Evolutionary conservation across 129 eudicot species (phyloP), one percentile per base, ranked within the genome.

Genomic region (Pittosporum tobira): DNA sequence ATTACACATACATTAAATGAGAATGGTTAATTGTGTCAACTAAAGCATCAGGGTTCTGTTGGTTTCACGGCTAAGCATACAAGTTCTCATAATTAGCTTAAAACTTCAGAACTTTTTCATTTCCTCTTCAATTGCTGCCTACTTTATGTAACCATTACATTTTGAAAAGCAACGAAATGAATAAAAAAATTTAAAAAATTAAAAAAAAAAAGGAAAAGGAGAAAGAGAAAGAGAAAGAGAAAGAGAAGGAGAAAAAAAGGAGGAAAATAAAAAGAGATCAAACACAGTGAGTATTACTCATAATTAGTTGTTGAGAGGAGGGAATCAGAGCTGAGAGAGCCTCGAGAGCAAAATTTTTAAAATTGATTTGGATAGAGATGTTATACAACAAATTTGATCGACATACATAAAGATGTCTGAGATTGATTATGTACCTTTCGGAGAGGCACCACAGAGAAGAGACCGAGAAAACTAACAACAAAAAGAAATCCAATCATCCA

Each of bases 401-500:
- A 40, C 22, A n/a, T 24, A 36, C 48, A 60, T 15, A 57, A 34
- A 28, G 1, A n/a, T 31, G 43, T 38, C 11, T 28, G 13, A 19
- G 19, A 53, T 37, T n/a, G 20, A 22, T 44, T 4, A 27, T 22
- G 34, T 67, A 87, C 99, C 99, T 91, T 91, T 9, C 99, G 84
- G 27, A 91, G 99, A 29, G 99, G 99, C 49, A 87, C 94, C 10
- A 91, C 96, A 0, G 96, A 81, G 51, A 79, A 87, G 12, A 91
- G 82, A 24, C 99, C 99, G 63, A 87, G 80, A 70, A 91, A 91
- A 78, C 99, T 91, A 57, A 91, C 99, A 37, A 91, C 88, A 34
- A 91, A 83, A 24, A 91, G 90, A 65, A 91, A 91, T 11, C 96
- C 99, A 46, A 91, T 76, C 81, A 91, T 64, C 99, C 99, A 91